Conservation (phyloP, 129 eudicot genomes). For the sunflower (Helianthus annuus) region DNA sequence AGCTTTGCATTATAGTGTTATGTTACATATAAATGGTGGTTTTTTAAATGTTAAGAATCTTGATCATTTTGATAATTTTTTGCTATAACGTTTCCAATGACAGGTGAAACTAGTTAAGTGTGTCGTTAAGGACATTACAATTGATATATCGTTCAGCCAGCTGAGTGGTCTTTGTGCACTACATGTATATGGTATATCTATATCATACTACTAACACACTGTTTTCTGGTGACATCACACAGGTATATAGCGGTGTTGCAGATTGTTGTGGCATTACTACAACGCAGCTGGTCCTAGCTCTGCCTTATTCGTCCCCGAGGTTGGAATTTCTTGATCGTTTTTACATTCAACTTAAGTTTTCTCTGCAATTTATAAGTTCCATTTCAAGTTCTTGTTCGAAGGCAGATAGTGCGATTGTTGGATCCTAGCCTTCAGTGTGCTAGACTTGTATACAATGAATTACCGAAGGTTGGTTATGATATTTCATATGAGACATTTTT, state of each 20-base stretch:
- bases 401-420: slow-evolving; percentile 76
- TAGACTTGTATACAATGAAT: slow-evolving; percentile 61
- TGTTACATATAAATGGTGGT: too few species aligned
- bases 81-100: too few species aligned
- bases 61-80: too few species aligned
- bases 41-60: too few species aligned
- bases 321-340: neutral
- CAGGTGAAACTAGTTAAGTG: slow-evolving; percentile 93
- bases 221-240: too few species aligned
- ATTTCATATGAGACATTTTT: slow-evolving; percentile 1
- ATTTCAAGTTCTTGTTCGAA: slow-evolving; percentile 75
- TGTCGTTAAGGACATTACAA: slow-evolving; percentile 48
- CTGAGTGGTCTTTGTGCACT: slow-evolving; percentile 85
- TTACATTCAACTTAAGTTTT: slow-evolving; percentile 6
- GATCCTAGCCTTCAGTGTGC: slow-evolving; percentile 93
- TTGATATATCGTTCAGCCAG: slow-evolving; percentile 86
- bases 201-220: too few species aligned
- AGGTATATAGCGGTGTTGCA: too few species aligned
- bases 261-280: too few species aligned
- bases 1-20: neutral
- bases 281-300: slow-evolving; percentile 76
- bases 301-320: slow-evolving; percentile 69
- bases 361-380: slow-evolving; percentile 53
- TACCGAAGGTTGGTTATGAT: slow-evolving; percentile 51
- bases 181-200: too few species aligned